Percentiles rank a stretch among this genome's conserved stretches.
These are phyloP conservation scores for Lentinula guzmanii DNA, from an alignment of 768 basidiomycete species.

Conservation along the genomic window DNA sequence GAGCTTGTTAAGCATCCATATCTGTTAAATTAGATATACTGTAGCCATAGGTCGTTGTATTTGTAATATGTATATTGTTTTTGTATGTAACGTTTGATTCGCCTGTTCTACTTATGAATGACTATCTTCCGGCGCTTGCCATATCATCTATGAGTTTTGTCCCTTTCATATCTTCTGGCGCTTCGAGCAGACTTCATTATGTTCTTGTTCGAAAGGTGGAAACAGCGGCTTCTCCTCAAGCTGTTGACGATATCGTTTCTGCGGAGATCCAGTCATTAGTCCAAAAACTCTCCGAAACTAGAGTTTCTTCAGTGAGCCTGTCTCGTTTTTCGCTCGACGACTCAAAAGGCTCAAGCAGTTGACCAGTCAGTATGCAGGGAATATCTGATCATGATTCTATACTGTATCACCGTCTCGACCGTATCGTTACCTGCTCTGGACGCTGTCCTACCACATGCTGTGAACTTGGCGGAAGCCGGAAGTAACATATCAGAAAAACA, in stretches of 20 bases:
- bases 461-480: conserved; percentile 72
- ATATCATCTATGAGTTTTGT: conserved; percentile 21
- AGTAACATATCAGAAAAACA: conserved; percentile 54
- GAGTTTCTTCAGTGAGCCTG: conserved; percentile 45
- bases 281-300: conserved; percentile 42
- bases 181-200: conserved; percentile 71
- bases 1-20: conserved; percentile 88
- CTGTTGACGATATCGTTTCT: conserved; percentile 55
- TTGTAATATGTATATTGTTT: not conserved
- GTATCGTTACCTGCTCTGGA: conserved; percentile 40
- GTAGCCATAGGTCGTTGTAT: not conserved
- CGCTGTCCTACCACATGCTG: conserved; percentile 71
- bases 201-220: conserved; percentile 71
- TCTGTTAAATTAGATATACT: conserved; percentile 29
- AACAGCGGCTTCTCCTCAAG: conserved; percentile 45
- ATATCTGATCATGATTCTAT: conserved; percentile 60
- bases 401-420: conserved; percentile 53
- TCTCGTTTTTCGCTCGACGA: conserved; percentile 5
- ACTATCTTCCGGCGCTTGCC: not conserved
- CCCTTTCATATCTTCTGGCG: conserved; percentile 74
- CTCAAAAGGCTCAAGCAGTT: conserved; percentile 9
- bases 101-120: not conserved
- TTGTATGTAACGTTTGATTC: not conserved
- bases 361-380: conserved; percentile 61
- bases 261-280: conserved; percentile 55